Evolutionary conservation across 2,329 filamentous ascomycete genomes (phyloP).

Genomic region (Alternaria longipes): DNA sequence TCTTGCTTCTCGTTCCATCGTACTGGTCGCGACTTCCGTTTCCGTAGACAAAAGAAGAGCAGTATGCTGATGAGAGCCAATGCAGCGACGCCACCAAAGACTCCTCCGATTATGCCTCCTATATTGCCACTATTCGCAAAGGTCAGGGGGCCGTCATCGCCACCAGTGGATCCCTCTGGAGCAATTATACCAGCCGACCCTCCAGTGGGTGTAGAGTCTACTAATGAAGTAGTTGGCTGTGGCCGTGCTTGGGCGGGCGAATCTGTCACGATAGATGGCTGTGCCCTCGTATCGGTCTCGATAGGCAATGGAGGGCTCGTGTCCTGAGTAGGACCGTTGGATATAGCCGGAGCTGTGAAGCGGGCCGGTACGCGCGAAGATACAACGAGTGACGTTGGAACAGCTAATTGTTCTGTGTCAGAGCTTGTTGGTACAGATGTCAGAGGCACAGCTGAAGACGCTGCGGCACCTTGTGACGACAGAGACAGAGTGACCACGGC

Average conservation of each 20-base stretch:
- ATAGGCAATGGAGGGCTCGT: slow-evolving; percentile 24
- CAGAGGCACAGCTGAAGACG: slow-evolving; percentile 22
- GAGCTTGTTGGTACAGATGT: slow-evolving; percentile 39
- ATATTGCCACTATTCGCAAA: slow-evolving; percentile 36
- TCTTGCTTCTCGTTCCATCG: slow-evolving; percentile 31
- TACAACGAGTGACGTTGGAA: slow-evolving; percentile 24
- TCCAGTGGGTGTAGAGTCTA: slow-evolving; percentile 27
- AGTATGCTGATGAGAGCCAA: slow-evolving; percentile 43
- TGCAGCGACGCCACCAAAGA: slow-evolving; percentile 46
- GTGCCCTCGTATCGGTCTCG: slow-evolving; percentile 20
- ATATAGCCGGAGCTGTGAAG: slow-evolving; percentile 21
- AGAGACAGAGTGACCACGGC: slow-evolving; percentile 1
- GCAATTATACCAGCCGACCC: slow-evolving; percentile 42
- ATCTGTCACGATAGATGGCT: slow-evolving; percentile 15
- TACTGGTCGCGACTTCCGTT: slow-evolving; percentile 37
- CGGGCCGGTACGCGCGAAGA: slow-evolving; percentile 14
- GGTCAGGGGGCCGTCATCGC: slow-evolving; percentile 28
- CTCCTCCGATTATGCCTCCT: slow-evolving; percentile 46
- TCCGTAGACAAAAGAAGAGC: slow-evolving; percentile 46
- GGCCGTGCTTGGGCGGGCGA: slow-evolving; percentile 24
- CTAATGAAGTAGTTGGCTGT: slow-evolving; percentile 27
- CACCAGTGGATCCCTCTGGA: slow-evolving; percentile 27
- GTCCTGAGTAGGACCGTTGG: slow-evolving; percentile 23
- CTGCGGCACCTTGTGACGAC: slow-evolving; percentile 7
- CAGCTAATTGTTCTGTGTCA: slow-evolving; percentile 42